A percentile compares a stretch with the other conserved stretches of the same genome.
phyloP scores from a whole-genome alignment of 2,329 filamentous ascomycete genomes.

The Trichocomaceae sp. region DNA sequence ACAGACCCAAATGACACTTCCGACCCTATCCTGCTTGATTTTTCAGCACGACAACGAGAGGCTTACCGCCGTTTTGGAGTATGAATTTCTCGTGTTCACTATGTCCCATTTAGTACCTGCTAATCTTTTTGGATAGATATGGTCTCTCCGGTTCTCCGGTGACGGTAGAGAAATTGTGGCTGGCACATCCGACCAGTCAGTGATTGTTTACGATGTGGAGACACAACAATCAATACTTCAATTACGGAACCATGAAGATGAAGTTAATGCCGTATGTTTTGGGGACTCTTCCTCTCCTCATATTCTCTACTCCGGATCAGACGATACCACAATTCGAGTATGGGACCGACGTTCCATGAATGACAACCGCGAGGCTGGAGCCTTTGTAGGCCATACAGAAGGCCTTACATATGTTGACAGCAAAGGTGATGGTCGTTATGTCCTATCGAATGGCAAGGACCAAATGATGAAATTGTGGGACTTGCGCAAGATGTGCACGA shows the following conservation, averaged over 20 bases:
- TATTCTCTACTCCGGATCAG: conserved; percentile 90
- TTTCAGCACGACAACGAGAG: conserved; percentile 47
- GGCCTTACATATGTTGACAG: conserved; percentile 64
- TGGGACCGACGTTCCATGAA: conserved; percentile 78
- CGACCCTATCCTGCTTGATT: conserved; percentile 72
- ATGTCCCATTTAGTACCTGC: background rate
- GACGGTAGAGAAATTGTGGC: conserved; percentile 87
- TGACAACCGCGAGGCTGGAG: conserved; percentile 55
- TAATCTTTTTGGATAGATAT: conserved; percentile 52
- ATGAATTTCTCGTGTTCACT: conserved; percentile 17
- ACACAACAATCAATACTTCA: conserved; percentile 66
- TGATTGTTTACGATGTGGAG: conserved; percentile 91
- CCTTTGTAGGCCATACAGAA: conserved; percentile 60
- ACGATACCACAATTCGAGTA: conserved; percentile 88
- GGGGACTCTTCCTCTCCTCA: conserved; percentile 83
- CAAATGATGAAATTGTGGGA: conserved; percentile 99
- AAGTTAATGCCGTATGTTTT: conserved; percentile 96
- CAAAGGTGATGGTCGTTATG: conserved; percentile 82
- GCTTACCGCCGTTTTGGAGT: conserved; percentile 40
- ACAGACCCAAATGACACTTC: conserved; percentile 78
- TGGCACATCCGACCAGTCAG: conserved; percentile 69
- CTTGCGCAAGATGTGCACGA: conserved; percentile 77
- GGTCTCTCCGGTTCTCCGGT: conserved; percentile 86
- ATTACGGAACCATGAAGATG: conserved; percentile 71
- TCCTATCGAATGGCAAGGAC: conserved; percentile 90